Base-by-base conservation (phyloP, 345 rosid genomes). In the Pugionium dolabratum region DNA sequence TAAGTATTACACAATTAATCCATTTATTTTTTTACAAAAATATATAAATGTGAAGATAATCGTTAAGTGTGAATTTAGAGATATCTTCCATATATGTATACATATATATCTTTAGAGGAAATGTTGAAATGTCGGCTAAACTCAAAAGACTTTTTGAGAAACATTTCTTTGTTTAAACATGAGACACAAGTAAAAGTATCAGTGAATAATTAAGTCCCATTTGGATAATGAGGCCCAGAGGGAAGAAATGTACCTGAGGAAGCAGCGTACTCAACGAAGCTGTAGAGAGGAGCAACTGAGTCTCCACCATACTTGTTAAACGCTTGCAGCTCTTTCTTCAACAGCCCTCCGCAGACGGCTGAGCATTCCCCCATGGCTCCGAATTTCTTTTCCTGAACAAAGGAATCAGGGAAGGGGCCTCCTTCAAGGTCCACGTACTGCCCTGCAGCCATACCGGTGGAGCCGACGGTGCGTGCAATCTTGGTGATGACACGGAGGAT, bases 391-490 rank as follows among this genome's bases (percentile, higher is more conserved):
- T 94, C 95, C 46, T 85, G 95, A 48, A 77, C 84, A 32, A 84
- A 88, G 33, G 83, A 86, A 49, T 81, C 57, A 0, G 81, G 78
- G 28, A 81, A 80, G 6, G 87, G 82, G 5, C 80, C 84, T 9
- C 97, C 97, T 67, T 90, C 88, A 7, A 90, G 90, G 74, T 94
- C 96, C 28, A 86, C 82, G 75, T 83, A 94, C 83, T 94, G 97
- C 8, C 99, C 97, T 0, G 99, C 97, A 56, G 96, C 95, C 97
- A 93, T 93, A 62, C 96, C 98, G 2, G 87, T 81, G 30, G 97
- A 93, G 1, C 98, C 98, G 36, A 93, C 97, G 5, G 90, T 72
- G 66, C 90, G 94, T 35, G 98, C 97, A 3, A 93, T 93, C 84
- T 93, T 97, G 0, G 95, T 72, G 53, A 88, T 83, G 79, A 93